Evolutionary conservation across 139 green algal species (phyloP).

Genomic region (Chlamydomonas urium): DNA sequence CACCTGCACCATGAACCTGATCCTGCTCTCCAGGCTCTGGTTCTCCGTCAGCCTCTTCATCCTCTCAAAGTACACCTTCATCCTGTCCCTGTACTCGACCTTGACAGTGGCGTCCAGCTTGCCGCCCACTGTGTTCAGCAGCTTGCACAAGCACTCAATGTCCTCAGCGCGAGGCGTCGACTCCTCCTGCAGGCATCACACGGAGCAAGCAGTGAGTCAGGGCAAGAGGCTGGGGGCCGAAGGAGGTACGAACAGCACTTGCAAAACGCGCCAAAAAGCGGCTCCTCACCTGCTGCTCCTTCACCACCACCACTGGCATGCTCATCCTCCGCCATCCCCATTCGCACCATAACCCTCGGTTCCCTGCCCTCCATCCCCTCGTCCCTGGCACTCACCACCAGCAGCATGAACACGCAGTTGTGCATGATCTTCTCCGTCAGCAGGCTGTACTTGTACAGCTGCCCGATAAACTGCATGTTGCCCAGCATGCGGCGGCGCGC

Average conservation of each 20-base stretch:
- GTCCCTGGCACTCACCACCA: conserved; percentile 34
- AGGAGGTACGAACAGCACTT: too few relatives aligned
- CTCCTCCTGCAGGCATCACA: conserved; percentile 1
- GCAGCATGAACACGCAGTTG: conserved; percentile 49
- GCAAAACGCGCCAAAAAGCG: too few relatives aligned
- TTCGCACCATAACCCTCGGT: too few relatives aligned
- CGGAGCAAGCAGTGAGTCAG: background rate
- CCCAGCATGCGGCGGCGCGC: conserved; percentile 81
- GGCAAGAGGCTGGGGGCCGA: too few relatives aligned
- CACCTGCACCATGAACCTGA: conserved; percentile 77
- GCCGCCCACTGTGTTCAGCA: conserved; percentile 80
- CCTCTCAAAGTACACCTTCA: conserved; percentile 84
- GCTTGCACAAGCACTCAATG: conserved; percentile 95
- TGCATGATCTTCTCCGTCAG: conserved; percentile 97
- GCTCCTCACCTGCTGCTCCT: too few relatives aligned
- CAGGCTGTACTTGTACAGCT: conserved; percentile 60
- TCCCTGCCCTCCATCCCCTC: too few relatives aligned
- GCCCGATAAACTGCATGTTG: conserved; percentile 97
- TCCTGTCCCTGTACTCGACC: conserved; percentile 32
- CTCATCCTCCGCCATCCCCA: too few relatives aligned
- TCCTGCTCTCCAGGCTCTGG: conserved; percentile 63
- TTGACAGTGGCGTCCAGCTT: conserved; percentile 38
- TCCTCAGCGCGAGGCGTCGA: conserved; percentile 64
- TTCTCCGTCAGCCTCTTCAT: conserved; percentile 56
- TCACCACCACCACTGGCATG: too few relatives aligned